These are phyloP conservation scores for Diutina neorugosa DNA, from an alignment of 1,139 yeast genomes.

Conservation along the genomic window DNA sequence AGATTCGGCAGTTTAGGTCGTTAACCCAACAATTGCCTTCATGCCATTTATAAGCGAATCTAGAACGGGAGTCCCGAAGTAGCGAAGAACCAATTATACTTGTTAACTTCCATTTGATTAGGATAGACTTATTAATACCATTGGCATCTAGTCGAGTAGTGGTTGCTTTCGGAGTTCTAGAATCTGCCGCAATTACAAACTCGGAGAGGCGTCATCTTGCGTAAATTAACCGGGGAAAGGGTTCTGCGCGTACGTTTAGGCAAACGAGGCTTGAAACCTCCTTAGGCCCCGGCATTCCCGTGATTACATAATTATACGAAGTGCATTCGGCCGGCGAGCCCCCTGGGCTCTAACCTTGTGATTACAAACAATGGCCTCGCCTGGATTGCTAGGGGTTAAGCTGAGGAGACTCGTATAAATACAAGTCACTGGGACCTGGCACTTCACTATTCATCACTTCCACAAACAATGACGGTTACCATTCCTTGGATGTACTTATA, in stretches of 20 bases:
- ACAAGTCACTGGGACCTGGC: no score
- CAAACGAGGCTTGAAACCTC: no score
- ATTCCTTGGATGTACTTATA: background rate
- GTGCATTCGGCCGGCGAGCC: no score
- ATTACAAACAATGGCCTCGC: no score
- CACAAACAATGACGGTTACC: background rate
- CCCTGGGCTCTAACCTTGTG: no score
- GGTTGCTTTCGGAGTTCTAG: background rate
- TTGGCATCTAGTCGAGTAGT: background rate
- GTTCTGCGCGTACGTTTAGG: background rate
- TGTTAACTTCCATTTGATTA: background rate
- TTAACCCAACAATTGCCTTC: background rate
- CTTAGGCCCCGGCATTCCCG: no score
- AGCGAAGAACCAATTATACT: no score
- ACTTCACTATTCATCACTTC: no score
- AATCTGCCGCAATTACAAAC: background rate
- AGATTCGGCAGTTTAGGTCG: background rate
- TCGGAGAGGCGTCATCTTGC: background rate
- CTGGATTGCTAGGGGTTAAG: no score
- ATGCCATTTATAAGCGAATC: background rate
- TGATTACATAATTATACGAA: no score
- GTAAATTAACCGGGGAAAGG: no score
- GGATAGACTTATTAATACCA: background rate
- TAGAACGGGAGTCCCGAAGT: no score
- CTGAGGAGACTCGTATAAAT: background rate